These are phyloP conservation scores for Lodderomyces orthopsilosis DNA, from an alignment of 1,139 yeast genomes.

Conservation along the genomic window DNA sequence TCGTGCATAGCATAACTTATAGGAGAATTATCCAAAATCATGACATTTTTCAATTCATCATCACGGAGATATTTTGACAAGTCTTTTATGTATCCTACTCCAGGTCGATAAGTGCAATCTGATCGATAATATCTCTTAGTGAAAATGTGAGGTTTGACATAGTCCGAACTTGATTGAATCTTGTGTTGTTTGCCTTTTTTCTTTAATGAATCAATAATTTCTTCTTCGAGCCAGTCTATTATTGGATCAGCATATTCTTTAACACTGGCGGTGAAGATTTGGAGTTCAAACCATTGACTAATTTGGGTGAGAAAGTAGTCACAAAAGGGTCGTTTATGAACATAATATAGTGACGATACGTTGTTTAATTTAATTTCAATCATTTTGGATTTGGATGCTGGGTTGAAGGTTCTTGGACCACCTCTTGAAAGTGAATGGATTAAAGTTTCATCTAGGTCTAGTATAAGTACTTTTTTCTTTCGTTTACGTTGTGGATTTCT, in stretches of 20 bases:
- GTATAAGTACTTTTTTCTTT: slow-evolving; percentile 64
- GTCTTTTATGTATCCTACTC: slow-evolving; percentile 89
- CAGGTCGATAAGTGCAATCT: slow-evolving; percentile 73
- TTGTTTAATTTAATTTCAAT: slow-evolving; percentile 77
- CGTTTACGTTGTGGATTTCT: slow-evolving; percentile 39
- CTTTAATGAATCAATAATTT: slow-evolving; percentile 20
- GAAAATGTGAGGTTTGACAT: slow-evolving; percentile 30
- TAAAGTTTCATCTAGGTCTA: slow-evolving; percentile 91
- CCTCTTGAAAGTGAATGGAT: slow-evolving; percentile 84
- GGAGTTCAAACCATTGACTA: slow-evolving; percentile 82
- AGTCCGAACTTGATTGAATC: neutral
- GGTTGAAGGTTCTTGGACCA: slow-evolving; percentile 42
- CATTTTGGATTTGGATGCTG: slow-evolving; percentile 64
- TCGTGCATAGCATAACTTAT: slow-evolving; percentile 80
- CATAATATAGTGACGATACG: slow-evolving; percentile 78
- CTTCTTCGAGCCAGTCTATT: slow-evolving; percentile 72
- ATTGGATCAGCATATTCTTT: slow-evolving; percentile 97
- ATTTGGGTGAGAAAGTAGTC: slow-evolving; percentile 79
- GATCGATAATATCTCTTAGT: slow-evolving; percentile 69
- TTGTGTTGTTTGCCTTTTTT: slow-evolving; percentile 8
- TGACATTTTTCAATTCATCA: slow-evolving; percentile 67
- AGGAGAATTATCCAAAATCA: slow-evolving; percentile 91
- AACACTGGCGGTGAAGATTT: slow-evolving; percentile 90
- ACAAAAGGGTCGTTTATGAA: slow-evolving; percentile 89
- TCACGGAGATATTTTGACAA: slow-evolving; percentile 48